phyloP scores from a whole-genome alignment of 495 filamentous ascomycete genomes.

The Penicillium bialowiezense region DNA sequence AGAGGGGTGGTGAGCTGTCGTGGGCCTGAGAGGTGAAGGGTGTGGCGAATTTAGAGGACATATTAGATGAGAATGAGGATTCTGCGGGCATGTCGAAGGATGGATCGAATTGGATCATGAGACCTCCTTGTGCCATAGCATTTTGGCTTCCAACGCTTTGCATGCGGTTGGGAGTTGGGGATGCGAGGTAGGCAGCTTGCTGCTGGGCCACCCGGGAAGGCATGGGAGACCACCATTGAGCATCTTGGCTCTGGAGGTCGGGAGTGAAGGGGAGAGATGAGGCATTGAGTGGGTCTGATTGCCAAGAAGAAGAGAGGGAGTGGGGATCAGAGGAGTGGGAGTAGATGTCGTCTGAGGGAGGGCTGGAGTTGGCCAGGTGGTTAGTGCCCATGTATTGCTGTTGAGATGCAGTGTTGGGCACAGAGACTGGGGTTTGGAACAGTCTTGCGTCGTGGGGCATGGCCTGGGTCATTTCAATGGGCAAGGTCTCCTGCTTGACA shows the following conservation, averaged over 20 bases:
- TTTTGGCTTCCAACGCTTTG: slow-evolving; percentile 30
- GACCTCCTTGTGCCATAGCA: slow-evolving; percentile 42
- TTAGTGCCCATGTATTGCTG: slow-evolving; percentile 39
- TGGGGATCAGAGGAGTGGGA: slow-evolving; percentile 45
- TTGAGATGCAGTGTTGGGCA: slow-evolving; percentile 33
- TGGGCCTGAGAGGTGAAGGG: slow-evolving; percentile 29
- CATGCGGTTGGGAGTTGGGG: slow-evolving; percentile 34
- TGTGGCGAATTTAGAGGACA: slow-evolving; percentile 31
- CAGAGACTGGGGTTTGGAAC: slow-evolving; percentile 37
- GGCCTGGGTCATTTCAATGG: slow-evolving; percentile 21
- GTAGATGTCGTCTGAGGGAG: slow-evolving; percentile 45
- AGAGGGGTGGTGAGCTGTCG: slow-evolving; percentile 35
- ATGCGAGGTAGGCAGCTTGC: slow-evolving; percentile 37
- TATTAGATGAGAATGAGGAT: slow-evolving; percentile 30
- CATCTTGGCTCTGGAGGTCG: slow-evolving; percentile 38
- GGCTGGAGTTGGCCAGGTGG: slow-evolving; percentile 38
- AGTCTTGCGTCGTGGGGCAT: slow-evolving; percentile 31
- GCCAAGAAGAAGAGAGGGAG: slow-evolving; percentile 45
- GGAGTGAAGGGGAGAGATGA: slow-evolving; percentile 40
- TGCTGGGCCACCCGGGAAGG: slow-evolving; percentile 35
- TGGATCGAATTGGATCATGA: slow-evolving; percentile 47
- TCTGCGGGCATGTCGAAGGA: slow-evolving; percentile 37
- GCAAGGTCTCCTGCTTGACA: slow-evolving; percentile 42
- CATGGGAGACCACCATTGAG: slow-evolving; percentile 47
- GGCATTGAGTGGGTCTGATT: slow-evolving; percentile 40